Evolutionary conservation across 306 rosid genomes (phyloP), one percentile per base, ranked within the genome.

Genomic region (Hippophae gyantsensis): DNA sequence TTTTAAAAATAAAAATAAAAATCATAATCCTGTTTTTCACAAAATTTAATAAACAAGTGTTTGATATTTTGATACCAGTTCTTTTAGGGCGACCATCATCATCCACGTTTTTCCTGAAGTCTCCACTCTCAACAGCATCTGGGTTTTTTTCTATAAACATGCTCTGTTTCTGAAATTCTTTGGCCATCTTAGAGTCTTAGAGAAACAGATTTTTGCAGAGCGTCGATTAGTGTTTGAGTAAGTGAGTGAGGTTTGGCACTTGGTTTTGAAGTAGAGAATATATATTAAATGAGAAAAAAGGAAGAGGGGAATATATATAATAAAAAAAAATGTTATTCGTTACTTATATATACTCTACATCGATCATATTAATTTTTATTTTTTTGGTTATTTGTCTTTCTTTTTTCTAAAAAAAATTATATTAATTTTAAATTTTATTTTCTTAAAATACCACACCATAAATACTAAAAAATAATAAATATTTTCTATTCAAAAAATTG

Each of bases 41-140:
- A 58, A 44, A 6, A 43, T 7, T 8, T 7, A 1, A 1, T 3
- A 44, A 44, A 14, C 8, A 44, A 14, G 23, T 43, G 52, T 9
- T 6, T 0, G 4, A 7, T 11, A 40, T 32, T 32, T 32, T 32
- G 38, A 8, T 86, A 92, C 99, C 99, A 0, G 86, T 82, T 84
- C 99, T 76, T 52, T 80, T 81, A 64, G 5, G 7, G 41, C 90
- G 85, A 14, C 99, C 99, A 7, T 92, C 99, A 2, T 88, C 99
- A 27, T 92, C 99, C 38, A 84, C 71, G 80, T 82, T 77, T 57
- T 88, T 86, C 50, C 65, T 58, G 8, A 63, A 41, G 13, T 57
- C 74, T 7, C 70, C 84, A 13, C 54, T 73, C 23, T 62, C 77
- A 9, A 70, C 79, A 12, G 50, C 7, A 9, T 42, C 51, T 1